These are phyloP conservation scores for Debaryomycetaceae sp. DNA, from an alignment of 1,139 yeast species.

Conservation along the genomic window DNA sequence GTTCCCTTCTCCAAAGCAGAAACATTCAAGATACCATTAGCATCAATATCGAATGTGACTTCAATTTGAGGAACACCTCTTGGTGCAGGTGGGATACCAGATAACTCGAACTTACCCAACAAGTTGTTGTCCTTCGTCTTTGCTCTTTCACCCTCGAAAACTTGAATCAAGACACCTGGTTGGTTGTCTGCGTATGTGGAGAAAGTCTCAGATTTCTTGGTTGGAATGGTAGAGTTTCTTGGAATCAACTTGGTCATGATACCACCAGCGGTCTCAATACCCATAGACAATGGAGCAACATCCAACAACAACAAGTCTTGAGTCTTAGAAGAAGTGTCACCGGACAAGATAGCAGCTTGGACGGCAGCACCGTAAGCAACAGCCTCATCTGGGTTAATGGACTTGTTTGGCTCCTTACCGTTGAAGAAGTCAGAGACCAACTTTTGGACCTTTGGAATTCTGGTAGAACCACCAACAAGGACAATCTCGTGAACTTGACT, in stretches of 20 bases:
- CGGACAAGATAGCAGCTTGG: constrained; percentile 80
- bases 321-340: constrained; percentile 83
- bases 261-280: constrained; percentile 96
- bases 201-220: constrained; percentile 90
- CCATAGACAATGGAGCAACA: constrained; percentile 90
- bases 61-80: constrained; percentile 97
- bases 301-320: constrained; percentile 96
- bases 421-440: constrained; percentile 39
- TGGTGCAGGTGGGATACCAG: constrained; percentile 95
- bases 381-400: constrained; percentile 58
- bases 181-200: constrained; percentile 96
- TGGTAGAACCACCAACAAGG: constrained; percentile 41
- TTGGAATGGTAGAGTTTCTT: constrained; percentile 93
- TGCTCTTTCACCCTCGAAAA: constrained; percentile 98
- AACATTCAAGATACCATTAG: constrained; percentile 93
- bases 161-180: constrained; percentile 93
- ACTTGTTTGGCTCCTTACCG: constrained; percentile 47
- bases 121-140: constrained; percentile 93
- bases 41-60: constrained; percentile 92
- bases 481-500: constrained; percentile 36
- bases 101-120: constrained; percentile 88
- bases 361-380: constrained; percentile 76
- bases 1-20: constrained; percentile 94
- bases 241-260: constrained; percentile 90
- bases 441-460: constrained; percentile 41